A percentile compares a stretch with the other conserved stretches of the same genome.
Conservation (phyloP, 345 rosid genomes). For the Citrus mangshanensis region DNA sequence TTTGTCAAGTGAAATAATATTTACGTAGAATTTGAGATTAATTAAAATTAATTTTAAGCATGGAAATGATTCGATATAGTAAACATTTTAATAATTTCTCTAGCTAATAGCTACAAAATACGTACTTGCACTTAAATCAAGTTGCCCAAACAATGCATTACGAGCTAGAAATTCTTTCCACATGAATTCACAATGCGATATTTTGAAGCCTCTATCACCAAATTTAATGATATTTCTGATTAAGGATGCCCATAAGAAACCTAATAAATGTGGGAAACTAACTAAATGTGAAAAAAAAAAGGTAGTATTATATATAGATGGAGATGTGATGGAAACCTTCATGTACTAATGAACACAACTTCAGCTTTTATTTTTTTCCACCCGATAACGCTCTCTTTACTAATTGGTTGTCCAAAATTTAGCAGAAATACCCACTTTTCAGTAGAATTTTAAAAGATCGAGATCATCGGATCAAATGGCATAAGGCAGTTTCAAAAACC, state of each 20-base stretch:
- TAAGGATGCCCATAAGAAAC: not conserved
- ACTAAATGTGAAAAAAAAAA: no score
- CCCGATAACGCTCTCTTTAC: constrained; percentile 1
- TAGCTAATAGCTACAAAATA: not conserved
- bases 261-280: not conserved
- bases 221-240: not conserved
- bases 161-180: not conserved
- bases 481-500: not conserved
- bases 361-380: not conserved
- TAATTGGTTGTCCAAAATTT: not conserved
- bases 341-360: not conserved
- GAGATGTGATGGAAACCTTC: not conserved
- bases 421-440: not conserved
- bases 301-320: not conserved
- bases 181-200: not conserved
- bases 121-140: not conserved
- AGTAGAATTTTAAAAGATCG: not conserved
- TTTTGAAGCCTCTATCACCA: not conserved
- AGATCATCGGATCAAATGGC: no score
- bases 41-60: no score
- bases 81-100: not conserved
- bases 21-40: no score
- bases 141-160: not conserved
- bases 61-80: no score
- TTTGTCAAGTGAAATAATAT: not conserved